Evolutionary conservation across 306 rosid genomes (phyloP), one percentile per base, ranked within the genome.

Genomic region (Abrus precatorius): DNA sequence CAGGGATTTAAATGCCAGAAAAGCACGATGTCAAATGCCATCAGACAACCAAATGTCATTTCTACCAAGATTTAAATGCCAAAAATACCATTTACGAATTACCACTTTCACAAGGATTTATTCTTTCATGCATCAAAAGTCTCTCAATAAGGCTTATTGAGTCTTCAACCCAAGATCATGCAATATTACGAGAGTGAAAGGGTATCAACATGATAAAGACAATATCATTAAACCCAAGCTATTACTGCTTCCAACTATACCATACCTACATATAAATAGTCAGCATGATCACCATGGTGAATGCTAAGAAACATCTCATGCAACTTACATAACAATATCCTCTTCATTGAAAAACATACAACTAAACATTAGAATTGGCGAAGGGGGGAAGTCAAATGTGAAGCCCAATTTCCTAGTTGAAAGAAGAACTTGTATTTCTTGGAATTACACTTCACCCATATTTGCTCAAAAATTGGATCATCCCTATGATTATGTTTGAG

Each of bases 101-200:
- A 20, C 28, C 43, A 36, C 4, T 67, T n/a, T 47, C 28, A 68
- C 67, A 72, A 38, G 11, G 65, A 70, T 49, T 36, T 27, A 29
- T 1, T 5, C 34, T 2, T 20, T 62, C 45, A 14, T 10, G 55
- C 9, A 50, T 47, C 45, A 79, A 73, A 36, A 44, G 13, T 47
- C 30, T 57, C 38, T 74, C 72, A 49, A 38, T 63, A 36, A 50
- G 63, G 53, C 72, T n/a, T 20, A 41, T 47, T 7, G 61, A 57
- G 36, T 32, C 61, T 3, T 28, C 33, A 78, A 43, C 44, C 34
- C 49, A 28, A 13, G 20, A 13, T 36, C 66, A 65, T 57, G 72
- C 59, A 63, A 71, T 47, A 73, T 57, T 62, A 65, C 67, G 14
- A 57, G 27, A 53, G 36, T 6, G 9, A 34, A 75, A 36, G 49